These are phyloP conservation scores for Microthlaspi erraticum DNA, from an alignment of 345 rosid species.

Conservation along the genomic window DNA sequence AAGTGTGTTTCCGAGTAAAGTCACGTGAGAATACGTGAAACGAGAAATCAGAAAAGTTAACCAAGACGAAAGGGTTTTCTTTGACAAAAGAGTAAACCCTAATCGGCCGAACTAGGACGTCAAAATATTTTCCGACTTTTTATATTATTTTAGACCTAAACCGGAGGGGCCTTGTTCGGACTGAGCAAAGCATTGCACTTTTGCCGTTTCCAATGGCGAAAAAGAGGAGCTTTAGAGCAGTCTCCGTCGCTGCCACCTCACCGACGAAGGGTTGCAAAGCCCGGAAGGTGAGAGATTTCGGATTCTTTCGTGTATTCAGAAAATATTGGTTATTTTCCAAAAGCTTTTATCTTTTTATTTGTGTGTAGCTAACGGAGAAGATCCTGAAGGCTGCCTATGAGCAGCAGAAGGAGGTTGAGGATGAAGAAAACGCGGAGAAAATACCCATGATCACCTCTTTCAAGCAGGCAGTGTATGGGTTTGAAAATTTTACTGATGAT, in stretches of 20 bases:
- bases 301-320: not conserved
- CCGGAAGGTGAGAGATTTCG: not conserved
- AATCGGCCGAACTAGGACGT: no score
- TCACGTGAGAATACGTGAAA: no score
- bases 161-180: no score
- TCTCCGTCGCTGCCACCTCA: not conserved
- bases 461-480: constrained; percentile 1
- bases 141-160: no score
- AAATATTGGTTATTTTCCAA: not conserved
- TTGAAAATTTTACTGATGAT: not conserved
- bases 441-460: not conserved
- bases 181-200: no score
- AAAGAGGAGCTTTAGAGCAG: not conserved
- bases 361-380: not conserved
- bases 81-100: no score
- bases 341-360: not conserved
- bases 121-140: no score
- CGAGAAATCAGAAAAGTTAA: no score
- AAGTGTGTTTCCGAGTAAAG: no score
- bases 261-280: not conserved
- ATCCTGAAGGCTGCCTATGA: not conserved
- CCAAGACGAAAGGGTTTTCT: no score
- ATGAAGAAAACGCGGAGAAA: not conserved
- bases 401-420: not conserved
- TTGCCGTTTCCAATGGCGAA: not conserved